Base-by-base conservation (phyloP, 169 alveolate species). In the Cryptosporidium meleagridis region DNA sequence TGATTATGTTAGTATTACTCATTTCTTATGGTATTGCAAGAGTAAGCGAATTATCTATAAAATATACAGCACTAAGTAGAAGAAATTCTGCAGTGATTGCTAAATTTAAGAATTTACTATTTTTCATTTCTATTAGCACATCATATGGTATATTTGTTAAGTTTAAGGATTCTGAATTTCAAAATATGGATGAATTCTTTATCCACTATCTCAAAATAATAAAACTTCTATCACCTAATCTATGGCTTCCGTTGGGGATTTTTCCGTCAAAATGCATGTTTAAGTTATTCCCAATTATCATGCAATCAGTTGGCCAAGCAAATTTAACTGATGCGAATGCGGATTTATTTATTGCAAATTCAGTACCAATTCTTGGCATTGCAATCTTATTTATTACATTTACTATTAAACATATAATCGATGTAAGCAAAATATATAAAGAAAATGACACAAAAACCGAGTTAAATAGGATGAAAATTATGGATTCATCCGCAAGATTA, bases 391-490 rank as follows among this genome's bases (percentile, higher is more conserved):
- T 80, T 51, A 80, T 80, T 16, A 1, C 62, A 7, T 80, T 80
- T 65, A 80, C 89, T n/a, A 26, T 62, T 51, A 80, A 80, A 62
- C 89, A 80, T 80, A 62, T 80, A 16, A 65, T 62, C 65, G 89
- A 80, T 41, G 75, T 80, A 48, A 53, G 23, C 45, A 80, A 53
- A 44, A 80, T 80, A 62, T 80, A 80, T 51, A 80, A 45, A 61
- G 68, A 61, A 80, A 80, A 65, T 80, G 75, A 80, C 21, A 62
- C 65, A 14, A 37, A 39, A 58, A 51, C 26, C 12, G 65, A 80
- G 31, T 26, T 31, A 6, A 53, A 31, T 29, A 62, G 80, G 26
- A 65, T 41, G 68, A 65, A 44, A 41, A 8, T 61, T 18, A 62
- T 62, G 37, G 89, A 80, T 1, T 80, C 75, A 37, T 80, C 89